phyloP scores from a whole-genome alignment of 306 rosid species.

The Parietaria judaica region DNA sequence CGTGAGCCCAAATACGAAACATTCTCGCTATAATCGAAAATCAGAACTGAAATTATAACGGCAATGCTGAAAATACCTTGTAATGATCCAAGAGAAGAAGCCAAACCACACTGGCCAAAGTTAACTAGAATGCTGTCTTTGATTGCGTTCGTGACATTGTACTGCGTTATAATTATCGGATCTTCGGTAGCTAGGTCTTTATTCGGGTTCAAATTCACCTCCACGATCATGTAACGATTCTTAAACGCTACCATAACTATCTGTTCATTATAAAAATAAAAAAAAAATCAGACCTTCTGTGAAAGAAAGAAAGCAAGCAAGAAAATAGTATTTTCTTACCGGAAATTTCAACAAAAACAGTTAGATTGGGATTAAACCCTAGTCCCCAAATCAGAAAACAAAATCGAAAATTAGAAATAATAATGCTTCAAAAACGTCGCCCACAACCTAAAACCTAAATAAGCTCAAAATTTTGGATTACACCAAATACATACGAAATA shows the following conservation, averaged over 20 bases:
- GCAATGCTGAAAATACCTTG: constrained; percentile 32
- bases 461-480: too few relatives aligned
- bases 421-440: too few relatives aligned
- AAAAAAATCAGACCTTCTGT: too few relatives aligned
- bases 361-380: too few relatives aligned
- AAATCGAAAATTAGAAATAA: too few relatives aligned
- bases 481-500: too few relatives aligned
- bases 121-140: constrained; percentile 63
- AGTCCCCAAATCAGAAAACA: too few relatives aligned
- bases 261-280: neutral
- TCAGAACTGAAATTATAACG: neutral
- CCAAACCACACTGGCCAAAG: constrained; percentile 88
- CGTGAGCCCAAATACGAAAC: too few relatives aligned
- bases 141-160: constrained; percentile 56
- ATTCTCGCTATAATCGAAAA: neutral
- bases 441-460: too few relatives aligned
- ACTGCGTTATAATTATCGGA: constrained; percentile 55
- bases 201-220: constrained; percentile 70
- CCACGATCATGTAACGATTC: constrained; percentile 70
- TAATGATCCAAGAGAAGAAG: constrained; percentile 60
- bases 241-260: constrained; percentile 71
- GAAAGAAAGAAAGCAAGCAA: too few relatives aligned
- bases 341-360: too few relatives aligned
- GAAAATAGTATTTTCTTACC: too few relatives aligned
- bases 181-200: constrained; percentile 36